Base-by-base conservation (phyloP, 805 yeast genomes). In the Lipomyces lipofer region DNA sequence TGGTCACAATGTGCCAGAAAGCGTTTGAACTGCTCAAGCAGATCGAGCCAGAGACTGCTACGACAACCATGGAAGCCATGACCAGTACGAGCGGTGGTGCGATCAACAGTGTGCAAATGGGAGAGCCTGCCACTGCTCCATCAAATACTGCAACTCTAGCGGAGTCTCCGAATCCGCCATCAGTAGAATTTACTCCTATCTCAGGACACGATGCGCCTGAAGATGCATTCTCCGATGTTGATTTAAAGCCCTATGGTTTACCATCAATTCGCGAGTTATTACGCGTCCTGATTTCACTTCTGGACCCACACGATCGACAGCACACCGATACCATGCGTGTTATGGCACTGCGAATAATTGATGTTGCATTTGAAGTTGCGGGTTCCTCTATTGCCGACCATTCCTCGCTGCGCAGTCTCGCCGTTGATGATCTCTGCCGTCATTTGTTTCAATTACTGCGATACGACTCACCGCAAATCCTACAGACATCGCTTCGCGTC, bases 281-380 rank as follows among this genome's bases (percentile, higher is more conserved):
- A 60, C 83, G 84, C 10, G 83, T 88, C 33, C 75, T 92, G 38
- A 79, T 89, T 12, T 85, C 94, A 1, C 81, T 91, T 69, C 76
- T 91, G 30, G 83, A 94, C 9, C 95, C 96, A 0, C 86, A 88
- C 64, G 88, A 86, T 66, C 81, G 81, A 64, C 89, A 87, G 64
- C 94, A 89, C 65, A 87, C 92, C 58, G 97, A 92, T 68, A 78
- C 88, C 25, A 84, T 97, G 0, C 80, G 96, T 52, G 84, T 88
- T 12, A 82, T 92, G 72, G 94, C 96, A 0, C 71, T 94, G 33
- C 79, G 84, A 27, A 77, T 92, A 38, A 75, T 94, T 38, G 84
- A 83, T 51, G 84, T 85, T 0, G 86, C 95, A 0, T 77, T 94
- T 46, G 98, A 94, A 69, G 84, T 88, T 4, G 76, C 89, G 9